These are phyloP conservation scores for Endogone sp. DNA, from an alignment of 192 early-diverging fungal genomes.

Conservation along the genomic window DNA sequence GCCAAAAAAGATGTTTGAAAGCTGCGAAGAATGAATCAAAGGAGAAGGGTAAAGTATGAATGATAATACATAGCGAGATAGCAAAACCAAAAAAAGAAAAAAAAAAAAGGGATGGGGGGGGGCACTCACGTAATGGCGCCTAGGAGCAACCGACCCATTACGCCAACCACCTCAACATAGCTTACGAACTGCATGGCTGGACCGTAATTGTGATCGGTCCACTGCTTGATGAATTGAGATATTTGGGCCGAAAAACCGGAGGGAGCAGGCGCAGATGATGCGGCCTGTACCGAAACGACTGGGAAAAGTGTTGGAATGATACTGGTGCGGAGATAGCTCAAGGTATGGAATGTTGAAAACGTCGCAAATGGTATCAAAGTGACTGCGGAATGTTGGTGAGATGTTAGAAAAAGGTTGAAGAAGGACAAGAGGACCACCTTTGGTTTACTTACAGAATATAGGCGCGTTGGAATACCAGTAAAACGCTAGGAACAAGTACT, in stretches of 20 bases:
- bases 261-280: constrained; percentile 12
- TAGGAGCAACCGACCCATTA: constrained; percentile 56
- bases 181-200: constrained; percentile 59
- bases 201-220: constrained; percentile 59
- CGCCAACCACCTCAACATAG: constrained; percentile 63
- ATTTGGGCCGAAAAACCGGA: constrained; percentile 26
- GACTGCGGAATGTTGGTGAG: constrained; percentile 37
- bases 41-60: neutral
- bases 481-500: constrained; percentile 67
- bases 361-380: constrained; percentile 70
- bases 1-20: constrained; percentile 31
- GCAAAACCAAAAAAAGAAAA: constrained; percentile 8
- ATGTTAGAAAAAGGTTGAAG: constrained; percentile 12
- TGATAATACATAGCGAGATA: too few species aligned
- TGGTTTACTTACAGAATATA: constrained; percentile 50
- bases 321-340: constrained; percentile 65
- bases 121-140: constrained; percentile 45
- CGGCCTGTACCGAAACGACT: constrained; percentile 5
- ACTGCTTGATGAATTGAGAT: constrained; percentile 46
- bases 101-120: too few species aligned
- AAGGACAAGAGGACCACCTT: too few species aligned
- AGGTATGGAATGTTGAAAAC: constrained; percentile 73
- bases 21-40: constrained; percentile 9
- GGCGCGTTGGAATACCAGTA: constrained; percentile 70
- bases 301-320: constrained; percentile 65